Evolutionary conservation across 192 early-diverging fungal species (phyloP).

Genomic region (Backusella liffmaniae): DNA sequence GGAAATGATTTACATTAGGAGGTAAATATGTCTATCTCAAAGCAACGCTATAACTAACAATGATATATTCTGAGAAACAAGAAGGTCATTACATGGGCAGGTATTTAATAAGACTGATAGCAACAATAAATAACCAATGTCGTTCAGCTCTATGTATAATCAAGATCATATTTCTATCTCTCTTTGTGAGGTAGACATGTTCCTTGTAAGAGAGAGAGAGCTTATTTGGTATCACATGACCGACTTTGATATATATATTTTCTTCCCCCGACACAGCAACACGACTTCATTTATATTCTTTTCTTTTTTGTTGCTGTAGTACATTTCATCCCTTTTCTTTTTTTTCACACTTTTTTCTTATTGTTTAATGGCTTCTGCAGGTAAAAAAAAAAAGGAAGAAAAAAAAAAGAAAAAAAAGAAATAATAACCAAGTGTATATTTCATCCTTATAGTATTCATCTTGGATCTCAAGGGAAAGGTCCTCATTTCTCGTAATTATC

Average conservation of each 20-base stretch:
- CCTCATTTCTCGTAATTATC: conserved; percentile 96
- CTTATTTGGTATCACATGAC: background rate
- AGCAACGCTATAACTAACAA: too few species aligned
- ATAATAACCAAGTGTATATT: too few species aligned
- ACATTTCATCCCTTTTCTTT: background rate
- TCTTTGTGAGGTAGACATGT: background rate
- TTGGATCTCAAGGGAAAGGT: conserved; percentile 99
- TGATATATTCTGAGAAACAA: too few species aligned
- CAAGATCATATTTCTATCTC: too few species aligned
- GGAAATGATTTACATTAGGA: too few species aligned
- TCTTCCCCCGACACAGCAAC: background rate
- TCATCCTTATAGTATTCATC: conserved; percentile 72
- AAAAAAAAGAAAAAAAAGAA: background rate
- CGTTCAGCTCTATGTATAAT: too few species aligned
- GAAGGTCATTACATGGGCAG: too few species aligned
- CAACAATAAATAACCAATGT: too few species aligned
- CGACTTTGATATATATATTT: background rate
- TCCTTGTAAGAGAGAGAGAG: background rate
- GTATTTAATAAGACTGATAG: too few species aligned
- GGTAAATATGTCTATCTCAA: too few species aligned
- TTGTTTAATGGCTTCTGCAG: conserved; percentile 11
- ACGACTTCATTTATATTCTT: background rate
- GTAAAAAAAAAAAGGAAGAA: background rate
- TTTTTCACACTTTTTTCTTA: background rate
- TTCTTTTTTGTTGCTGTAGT: background rate